Base-by-base conservation (phyloP, 2,329 filamentous ascomycete genomes). In the Neophaeococcomyces aloes region DNA sequence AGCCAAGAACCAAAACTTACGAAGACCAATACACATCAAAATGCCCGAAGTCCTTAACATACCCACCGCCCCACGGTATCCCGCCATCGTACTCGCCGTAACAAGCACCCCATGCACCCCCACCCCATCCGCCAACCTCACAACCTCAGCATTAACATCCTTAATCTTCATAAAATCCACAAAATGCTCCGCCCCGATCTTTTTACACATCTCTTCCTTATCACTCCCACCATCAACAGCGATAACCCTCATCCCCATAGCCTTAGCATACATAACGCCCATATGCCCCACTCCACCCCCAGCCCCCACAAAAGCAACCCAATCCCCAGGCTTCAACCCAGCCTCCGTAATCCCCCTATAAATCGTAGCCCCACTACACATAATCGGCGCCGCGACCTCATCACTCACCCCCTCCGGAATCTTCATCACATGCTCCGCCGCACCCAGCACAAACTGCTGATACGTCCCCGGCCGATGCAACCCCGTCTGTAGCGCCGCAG, bases 21-120 rank as follows among this genome's bases (percentile, higher is more conserved):
- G 30, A 38, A 64, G 51, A 8, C 66, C 69, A 48, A 72, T 66
- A 46, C 71, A 75, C 69, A 76, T 73, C 14, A 76, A 64, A 34
- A 64, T 15, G 4, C 29, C 43, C 21, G 15, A 21, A 29, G 18
- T 45, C 19, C 40, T 30, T 13, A 44, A 11, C 21, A 42, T 35
- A 5, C 21, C 32, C 17, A 34, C 21, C 13, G 44, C 49, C 3
- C 39, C 40, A 29, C 48, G 43, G 29, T 52, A 52, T 14, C 45
- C 45, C 17, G 38, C 38, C n/a, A 14, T 8, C 4, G 39, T 31
- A 6, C 21, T 31, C 11, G 50, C 48, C 2, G 47, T 49, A 7
- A 50, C 48, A 32, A 50, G 25, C 4, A 50, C 34, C 2, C 38
- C 48, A 36, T 50, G 48, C 17, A 38, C 42, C 7, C 50, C 45